These are phyloP conservation scores for Uncinocarpus reesii DNA, from an alignment of 2,329 filamentous ascomycete genomes.

Conservation along the genomic window DNA sequence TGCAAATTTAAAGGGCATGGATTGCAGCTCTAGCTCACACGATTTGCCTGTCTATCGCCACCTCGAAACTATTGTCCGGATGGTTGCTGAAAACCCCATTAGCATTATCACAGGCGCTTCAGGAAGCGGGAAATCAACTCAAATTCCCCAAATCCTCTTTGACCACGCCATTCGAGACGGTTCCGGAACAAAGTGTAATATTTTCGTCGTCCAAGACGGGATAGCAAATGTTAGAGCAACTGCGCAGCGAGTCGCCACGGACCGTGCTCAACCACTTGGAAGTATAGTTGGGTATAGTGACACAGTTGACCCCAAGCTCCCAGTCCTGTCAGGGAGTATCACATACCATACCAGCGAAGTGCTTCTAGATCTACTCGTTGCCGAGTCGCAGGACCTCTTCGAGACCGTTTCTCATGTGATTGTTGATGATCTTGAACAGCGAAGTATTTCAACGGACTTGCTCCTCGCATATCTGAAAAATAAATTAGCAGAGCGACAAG, in stretches of 20 bases:
- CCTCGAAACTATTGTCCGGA: conserved; percentile 27
- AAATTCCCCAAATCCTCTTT: conserved; percentile 46
- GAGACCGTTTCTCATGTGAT: conserved; percentile 40
- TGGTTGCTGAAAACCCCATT: conserved; percentile 34
- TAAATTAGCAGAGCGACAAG: conserved; percentile 29
- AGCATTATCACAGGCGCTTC: conserved; percentile 40
- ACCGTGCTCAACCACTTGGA: conserved; percentile 35
- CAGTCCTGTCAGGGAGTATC: conserved; percentile 32
- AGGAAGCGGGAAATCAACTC: conserved; percentile 41
- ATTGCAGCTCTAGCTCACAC: neutral
- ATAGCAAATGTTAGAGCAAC: conserved; percentile 41
- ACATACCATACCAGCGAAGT: conserved; percentile 44
- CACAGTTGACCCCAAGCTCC: conserved; percentile 32
- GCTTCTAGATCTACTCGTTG: conserved; percentile 37
- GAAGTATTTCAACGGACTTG: conserved; percentile 38
- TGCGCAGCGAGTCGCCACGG: conserved; percentile 38
- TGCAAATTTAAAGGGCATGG: too few relatives aligned
- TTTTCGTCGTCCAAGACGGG: conserved; percentile 43
- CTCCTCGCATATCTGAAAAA: conserved; percentile 39
- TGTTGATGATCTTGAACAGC: conserved; percentile 45
- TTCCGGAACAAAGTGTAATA: conserved; percentile 37
- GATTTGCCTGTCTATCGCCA: neutral
- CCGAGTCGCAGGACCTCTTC: conserved; percentile 31
- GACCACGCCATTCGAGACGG: conserved; percentile 37
- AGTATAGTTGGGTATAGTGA: conserved; percentile 40